Evolutionary conservation across 2,329 filamentous ascomycete species (phyloP).

Genomic region (Scedosporium aurantiacum): DNA sequence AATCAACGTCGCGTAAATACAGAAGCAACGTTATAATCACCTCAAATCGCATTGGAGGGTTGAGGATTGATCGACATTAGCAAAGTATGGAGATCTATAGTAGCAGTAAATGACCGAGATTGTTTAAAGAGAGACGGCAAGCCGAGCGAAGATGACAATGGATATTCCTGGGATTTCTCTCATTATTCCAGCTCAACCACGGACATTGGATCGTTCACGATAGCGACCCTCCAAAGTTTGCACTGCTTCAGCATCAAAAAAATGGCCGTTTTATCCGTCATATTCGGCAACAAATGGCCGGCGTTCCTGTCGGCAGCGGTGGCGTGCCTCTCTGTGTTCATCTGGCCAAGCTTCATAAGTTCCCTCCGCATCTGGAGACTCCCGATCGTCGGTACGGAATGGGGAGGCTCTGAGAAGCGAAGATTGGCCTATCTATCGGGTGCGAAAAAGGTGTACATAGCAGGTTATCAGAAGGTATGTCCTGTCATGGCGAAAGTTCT

Average conservation of each 20-base stretch:
- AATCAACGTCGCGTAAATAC: background rate
- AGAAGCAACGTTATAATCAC: background rate
- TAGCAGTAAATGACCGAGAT: background rate
- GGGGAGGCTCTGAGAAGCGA: conserved; percentile 5
- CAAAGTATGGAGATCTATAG: background rate
- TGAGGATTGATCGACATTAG: background rate
- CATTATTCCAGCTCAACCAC: no score
- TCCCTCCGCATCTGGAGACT: background rate
- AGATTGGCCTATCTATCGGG: conserved; percentile 5
- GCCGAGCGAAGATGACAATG: background rate
- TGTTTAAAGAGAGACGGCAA: background rate
- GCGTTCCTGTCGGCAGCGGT: background rate
- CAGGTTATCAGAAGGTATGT: conserved; percentile 6
- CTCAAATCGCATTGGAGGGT: background rate
- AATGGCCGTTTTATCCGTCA: background rate
- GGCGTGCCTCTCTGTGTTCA: background rate
- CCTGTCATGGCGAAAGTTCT: background rate
- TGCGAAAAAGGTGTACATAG: conserved; percentile 5
- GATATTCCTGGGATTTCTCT: no score
- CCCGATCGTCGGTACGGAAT: conserved; percentile 2
- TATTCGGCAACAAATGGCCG: background rate
- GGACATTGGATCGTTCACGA: no score
- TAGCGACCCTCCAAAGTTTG: background rate
- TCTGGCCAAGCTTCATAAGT: background rate
- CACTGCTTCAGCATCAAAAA: background rate